Evolutionary conservation across 1,139 yeast species (phyloP).

Genomic region (Blastobotrys buckinghamii): DNA sequence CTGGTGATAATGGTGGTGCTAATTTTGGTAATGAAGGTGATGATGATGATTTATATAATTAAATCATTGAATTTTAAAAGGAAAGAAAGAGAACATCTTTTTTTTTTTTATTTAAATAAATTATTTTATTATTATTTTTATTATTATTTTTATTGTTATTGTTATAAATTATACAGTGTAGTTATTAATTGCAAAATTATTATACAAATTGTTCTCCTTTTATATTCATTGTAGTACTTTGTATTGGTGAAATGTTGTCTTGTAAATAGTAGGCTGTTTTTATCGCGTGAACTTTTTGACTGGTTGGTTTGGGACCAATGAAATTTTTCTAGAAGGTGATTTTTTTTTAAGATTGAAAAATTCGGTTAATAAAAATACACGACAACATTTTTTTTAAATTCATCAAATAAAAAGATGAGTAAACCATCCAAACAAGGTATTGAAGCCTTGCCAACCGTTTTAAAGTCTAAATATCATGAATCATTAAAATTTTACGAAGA

Average conservation of each 20-base stretch:
- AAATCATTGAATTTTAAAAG: too few relatives aligned
- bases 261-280: too few relatives aligned
- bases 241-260: too few relatives aligned
- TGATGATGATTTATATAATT: constrained; percentile 91
- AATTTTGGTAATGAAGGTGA: constrained; percentile 73
- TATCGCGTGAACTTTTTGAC: too few relatives aligned
- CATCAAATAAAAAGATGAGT: not conserved
- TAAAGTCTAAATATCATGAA: constrained; percentile 66
- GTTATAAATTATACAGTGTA: not conserved
- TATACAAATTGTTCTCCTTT: too few relatives aligned
- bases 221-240: too few relatives aligned
- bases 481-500: constrained; percentile 78
- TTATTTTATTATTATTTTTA: not conserved
- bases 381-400: not conserved
- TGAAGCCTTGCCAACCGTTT: constrained; percentile 26
- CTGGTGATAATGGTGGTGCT: constrained; percentile 37
- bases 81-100: not conserved
- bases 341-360: not conserved
- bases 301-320: not conserved
- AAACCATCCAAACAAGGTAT: not conserved
- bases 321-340: not conserved
- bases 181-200: too few relatives aligned
- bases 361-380: not conserved
- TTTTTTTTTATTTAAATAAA: not conserved
- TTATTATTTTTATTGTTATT: not conserved